Base-by-base conservation (phyloP, 2,329 filamentous ascomycete genomes). In the Penicillium glabrum region DNA sequence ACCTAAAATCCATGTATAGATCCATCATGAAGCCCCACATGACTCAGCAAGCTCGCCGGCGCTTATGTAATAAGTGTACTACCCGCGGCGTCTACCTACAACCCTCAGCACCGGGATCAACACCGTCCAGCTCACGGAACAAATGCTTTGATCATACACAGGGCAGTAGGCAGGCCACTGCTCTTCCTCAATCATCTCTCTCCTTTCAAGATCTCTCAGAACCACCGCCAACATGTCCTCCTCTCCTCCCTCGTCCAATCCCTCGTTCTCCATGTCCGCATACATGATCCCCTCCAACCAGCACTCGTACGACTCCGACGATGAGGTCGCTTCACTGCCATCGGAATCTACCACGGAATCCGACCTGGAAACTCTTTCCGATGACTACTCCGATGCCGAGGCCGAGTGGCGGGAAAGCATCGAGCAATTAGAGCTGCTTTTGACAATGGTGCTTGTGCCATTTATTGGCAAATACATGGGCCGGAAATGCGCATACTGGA, bases 381-480 rank as follows among this genome's bases (percentile, higher is more conserved):
- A 82, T 54, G 79, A 76, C 39, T 82, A 89, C 58, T 91, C 89
- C 39, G 93, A 98, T 72, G 95, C 95, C 10, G 93, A 99, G 75
- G 85, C 85, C 59, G 93, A 99, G 77, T 99, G 95, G 95, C 89
- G 93, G 68, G 90, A 93, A 69, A 96, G 90, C 68, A 79, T 99
- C 61, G 91, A 97, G 75, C 95, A 99, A 78, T 78, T 99, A 58
- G 92, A 99, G 79, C 82, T 98, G 63, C 82, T 99, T 64, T 77
- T 98, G 72, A 96, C 90, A 21, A 96, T 99, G 91, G 89, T 98
- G 48, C 76, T 98, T 66, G 89, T 99, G 50, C 95, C 95, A 3
- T 97, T 96, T 75, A 80, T 91, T 65, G 95, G 95, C 57, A 99
- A 98, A 77, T 98, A 92, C 77, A 86, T 97, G 74, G 95, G 95